Percentiles rank a stretch among this genome's conserved stretches.
phyloP scores from a whole-genome alignment of 2,329 filamentous ascomycete genomes.

The Fusarium tanahbumbuense region DNA sequence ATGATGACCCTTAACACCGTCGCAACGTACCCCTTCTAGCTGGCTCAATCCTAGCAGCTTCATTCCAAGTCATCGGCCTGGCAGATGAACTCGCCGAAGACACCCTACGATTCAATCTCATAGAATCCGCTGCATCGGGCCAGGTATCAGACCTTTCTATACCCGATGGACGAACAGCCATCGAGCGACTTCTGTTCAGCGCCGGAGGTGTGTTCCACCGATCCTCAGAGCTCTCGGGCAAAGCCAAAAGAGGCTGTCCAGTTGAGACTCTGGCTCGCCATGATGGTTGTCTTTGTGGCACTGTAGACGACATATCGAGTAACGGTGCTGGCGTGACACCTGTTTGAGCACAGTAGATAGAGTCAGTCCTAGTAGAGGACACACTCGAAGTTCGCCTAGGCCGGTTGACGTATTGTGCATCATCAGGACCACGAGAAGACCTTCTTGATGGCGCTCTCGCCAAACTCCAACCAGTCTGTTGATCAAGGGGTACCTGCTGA shows the following conservation, averaged over 20 bases:
- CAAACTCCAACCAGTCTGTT: fast-evolving
- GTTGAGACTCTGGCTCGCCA: not conserved
- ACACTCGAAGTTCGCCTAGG: not conserved
- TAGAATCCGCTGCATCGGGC: fast-evolving
- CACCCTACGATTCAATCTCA: fast-evolving
- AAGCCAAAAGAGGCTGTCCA: fast-evolving
- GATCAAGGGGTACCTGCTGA: fast-evolving
- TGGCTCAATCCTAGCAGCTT: not conserved
- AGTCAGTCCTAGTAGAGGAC: slow-evolving; percentile 1
- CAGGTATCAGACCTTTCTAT: fast-evolving
- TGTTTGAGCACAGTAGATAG: slow-evolving; percentile 3
- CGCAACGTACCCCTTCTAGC: not conserved
- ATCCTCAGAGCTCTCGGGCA: fast-evolving
- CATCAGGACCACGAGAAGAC: not conserved
- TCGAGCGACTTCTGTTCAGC: not conserved
- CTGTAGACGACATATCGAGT: not conserved
- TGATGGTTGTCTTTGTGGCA: not conserved
- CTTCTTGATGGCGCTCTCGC: not conserved
- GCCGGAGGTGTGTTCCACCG: fast-evolving
- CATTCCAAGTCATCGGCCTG: not conserved
- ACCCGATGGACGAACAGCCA: not conserved
- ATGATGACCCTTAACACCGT: not conserved
- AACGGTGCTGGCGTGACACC: not conserved
- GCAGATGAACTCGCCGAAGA: not conserved
- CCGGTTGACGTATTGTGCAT: not conserved